phyloP scores from a whole-genome alignment of 129 eudicot species.

The Logfia minima region DNA sequence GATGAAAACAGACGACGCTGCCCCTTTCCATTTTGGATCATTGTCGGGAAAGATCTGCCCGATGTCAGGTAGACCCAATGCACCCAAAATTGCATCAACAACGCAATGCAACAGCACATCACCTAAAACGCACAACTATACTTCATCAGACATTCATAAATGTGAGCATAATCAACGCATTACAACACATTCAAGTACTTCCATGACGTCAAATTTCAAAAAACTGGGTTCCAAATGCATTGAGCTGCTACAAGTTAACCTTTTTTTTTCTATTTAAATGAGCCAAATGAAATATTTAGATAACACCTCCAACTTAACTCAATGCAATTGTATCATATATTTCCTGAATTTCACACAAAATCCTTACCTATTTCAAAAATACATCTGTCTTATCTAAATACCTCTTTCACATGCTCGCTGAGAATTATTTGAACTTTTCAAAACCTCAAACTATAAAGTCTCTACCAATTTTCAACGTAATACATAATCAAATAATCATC shows the following conservation, averaged over 20 bases:
- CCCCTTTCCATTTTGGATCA: conserved; percentile 99
- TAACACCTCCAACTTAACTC: conserved; percentile 16
- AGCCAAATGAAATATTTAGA: conserved; percentile 11
- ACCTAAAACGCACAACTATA: conserved; percentile 48
- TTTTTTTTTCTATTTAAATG: background rate
- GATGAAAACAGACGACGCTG: conserved; percentile 90
- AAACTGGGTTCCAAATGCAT: conserved; percentile 6
- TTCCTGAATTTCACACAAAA: background rate
- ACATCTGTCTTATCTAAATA: background rate
- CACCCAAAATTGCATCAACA: conserved; percentile 99
- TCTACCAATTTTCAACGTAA: background rate
- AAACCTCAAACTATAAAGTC: background rate
- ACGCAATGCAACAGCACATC: conserved; percentile 97
- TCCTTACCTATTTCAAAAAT: background rate
- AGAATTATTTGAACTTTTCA: background rate
- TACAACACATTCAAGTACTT: background rate
- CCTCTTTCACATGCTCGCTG: conserved; percentile 14
- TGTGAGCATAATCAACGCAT: background rate
- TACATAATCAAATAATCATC: background rate
- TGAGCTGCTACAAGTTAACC: background rate
- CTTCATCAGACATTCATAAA: conserved; percentile 10
- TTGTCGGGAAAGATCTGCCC: conserved; percentile 96
- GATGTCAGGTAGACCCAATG: conserved; percentile 95
- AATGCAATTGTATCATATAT: background rate
- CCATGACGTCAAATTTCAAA: background rate